Evolutionary conservation across 2,329 filamentous ascomycete species (phyloP).

Genomic region (Aspergillus uvarum): DNA sequence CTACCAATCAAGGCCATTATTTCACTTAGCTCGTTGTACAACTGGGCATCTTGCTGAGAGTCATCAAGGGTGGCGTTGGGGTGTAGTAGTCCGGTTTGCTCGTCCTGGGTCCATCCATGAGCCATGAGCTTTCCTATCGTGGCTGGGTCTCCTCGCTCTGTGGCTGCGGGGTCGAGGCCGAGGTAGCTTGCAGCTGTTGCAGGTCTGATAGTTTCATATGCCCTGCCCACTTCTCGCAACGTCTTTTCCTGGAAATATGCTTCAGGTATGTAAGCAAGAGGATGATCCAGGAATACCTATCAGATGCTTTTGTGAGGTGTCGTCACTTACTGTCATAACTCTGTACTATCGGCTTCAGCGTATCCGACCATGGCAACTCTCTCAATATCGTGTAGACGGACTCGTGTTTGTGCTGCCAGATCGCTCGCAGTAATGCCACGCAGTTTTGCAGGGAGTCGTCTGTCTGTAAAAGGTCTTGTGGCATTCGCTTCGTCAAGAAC

Average conservation of each 20-base stretch:
- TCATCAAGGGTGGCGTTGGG: slow-evolving; percentile 31
- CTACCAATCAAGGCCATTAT: slow-evolving; percentile 36
- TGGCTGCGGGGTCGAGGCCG: slow-evolving; percentile 31
- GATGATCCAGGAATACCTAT: not conserved
- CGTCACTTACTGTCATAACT: slow-evolving; percentile 37
- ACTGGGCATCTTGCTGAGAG: slow-evolving; percentile 13
- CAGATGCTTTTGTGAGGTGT: not conserved
- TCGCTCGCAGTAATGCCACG: slow-evolving; percentile 36
- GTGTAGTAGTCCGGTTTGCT: slow-evolving; percentile 32
- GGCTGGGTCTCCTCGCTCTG: slow-evolving; percentile 28
- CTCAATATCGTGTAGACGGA: slow-evolving; percentile 39
- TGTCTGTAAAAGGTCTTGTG: slow-evolving; percentile 27
- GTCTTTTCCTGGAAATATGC: slow-evolving; percentile 42
- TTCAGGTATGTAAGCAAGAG: slow-evolving; percentile 15
- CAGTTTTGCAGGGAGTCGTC: slow-evolving; percentile 38
- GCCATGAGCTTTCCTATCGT: slow-evolving; percentile 35
- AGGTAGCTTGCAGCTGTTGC: slow-evolving; percentile 37
- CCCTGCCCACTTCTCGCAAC: slow-evolving; percentile 38
- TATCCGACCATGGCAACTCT: slow-evolving; percentile 35
- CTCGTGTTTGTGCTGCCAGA: slow-evolving; percentile 40
- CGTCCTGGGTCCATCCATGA: slow-evolving; percentile 42
- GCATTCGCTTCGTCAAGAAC: slow-evolving; percentile 39
- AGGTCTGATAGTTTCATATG: slow-evolving; percentile 43
- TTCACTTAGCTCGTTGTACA: slow-evolving; percentile 32
- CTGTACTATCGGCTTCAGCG: slow-evolving; percentile 31